Evolutionary conservation across 192 early-diverging fungal genomes (phyloP), one percentile per base, ranked within the genome.

Genomic region (Chytriomyces hyalinus): DNA sequence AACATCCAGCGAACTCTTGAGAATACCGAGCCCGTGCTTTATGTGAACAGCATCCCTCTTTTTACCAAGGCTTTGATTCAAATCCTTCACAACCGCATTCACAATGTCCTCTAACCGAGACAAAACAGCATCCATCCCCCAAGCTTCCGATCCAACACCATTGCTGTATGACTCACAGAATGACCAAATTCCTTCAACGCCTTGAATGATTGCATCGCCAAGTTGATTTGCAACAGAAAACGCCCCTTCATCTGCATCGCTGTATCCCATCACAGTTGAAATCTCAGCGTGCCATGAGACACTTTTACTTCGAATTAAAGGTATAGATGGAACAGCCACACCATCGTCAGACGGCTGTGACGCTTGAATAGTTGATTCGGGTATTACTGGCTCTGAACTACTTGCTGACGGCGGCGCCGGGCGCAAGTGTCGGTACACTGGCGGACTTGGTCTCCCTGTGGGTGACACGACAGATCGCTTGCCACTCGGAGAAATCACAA

Each of bases 261-360:
- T 46, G 17, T 13, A 10, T 9, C 71, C 71, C 17, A 73, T 53
- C 60, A 73, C 60, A 44, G 53, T 59, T 8, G 44, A 13, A 36
- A 73, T 36, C 7, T 73, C 71, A n/a, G 17, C 15, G 20, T 44
- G n/a, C 71, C 71, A 73, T 17, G 59, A 46, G 8, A 73, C 71
- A 15, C 17, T 24, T 62, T 73, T 73, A 17, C 26, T 59, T 10
- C 11, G 9, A 47, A 11, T 17, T 47, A 11, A 17, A 9, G 46
- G 11, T 47, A 20, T 47, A 3, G 43, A 49, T 6, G 67, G 9
- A 17, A 26, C 26, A 17, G 51, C 49, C 2, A 43, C 49, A 57
- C 15, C 20, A 36, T 36, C 36, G 36, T 3, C 36, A 36, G 36
- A 36, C 36, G 36, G 4, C 36, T 36, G 36, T 36, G 36, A 2